Evolutionary conservation across 495 filamentous ascomycete genomes (phyloP), one percentile per base, ranked within the genome.

Genomic region (Emericellopsis terricola): DNA sequence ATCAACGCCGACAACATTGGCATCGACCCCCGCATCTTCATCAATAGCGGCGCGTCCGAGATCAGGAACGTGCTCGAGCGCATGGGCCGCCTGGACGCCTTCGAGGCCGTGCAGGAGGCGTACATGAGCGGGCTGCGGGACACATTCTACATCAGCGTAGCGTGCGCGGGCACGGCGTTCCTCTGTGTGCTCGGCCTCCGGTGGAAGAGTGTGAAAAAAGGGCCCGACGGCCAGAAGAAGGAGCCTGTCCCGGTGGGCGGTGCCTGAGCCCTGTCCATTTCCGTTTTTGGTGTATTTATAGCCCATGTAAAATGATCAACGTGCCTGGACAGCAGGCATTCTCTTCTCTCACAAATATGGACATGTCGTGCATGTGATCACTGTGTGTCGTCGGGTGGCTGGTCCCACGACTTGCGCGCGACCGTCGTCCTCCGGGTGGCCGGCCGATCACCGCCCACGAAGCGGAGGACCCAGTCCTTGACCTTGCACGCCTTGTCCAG

Each of bases 381-480:
- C 19, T 38, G 36, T 6, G 36, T 38, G 20, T 38, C 36, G n/a
- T 38, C 36, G 8, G 36, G 36, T n/a, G 36, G 36, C n/a, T 32
- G 29, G 10, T 38, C 36, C 36, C 36, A 38, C 4, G 28, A 32
- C 10, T 17, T 32, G 6, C 21, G 33, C 31, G 16, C 15, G 3
- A 5, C 15, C 14, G 29, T n/a, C 4, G 29, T 15, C 20, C 19
- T 15, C 4, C 19, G 21, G 10, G 9, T 18, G 15, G 34, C 15
- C 17, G 16, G 17, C 16, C 8, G 4, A 37, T 49, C 49, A 13
- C 36, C 37, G 23, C 66, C 73, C 36, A 89, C 76, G 56, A 86
- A 89, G 30, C 60, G 58, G 34, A 72, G 50, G 29, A 80, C 69
- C 85, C 84, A 93, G 37, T 78, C 68, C 36, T 64, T 62, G 31